Base-by-base conservation (phyloP, 176 grass and related monocot species). In the Eleusine coracana region DNA sequence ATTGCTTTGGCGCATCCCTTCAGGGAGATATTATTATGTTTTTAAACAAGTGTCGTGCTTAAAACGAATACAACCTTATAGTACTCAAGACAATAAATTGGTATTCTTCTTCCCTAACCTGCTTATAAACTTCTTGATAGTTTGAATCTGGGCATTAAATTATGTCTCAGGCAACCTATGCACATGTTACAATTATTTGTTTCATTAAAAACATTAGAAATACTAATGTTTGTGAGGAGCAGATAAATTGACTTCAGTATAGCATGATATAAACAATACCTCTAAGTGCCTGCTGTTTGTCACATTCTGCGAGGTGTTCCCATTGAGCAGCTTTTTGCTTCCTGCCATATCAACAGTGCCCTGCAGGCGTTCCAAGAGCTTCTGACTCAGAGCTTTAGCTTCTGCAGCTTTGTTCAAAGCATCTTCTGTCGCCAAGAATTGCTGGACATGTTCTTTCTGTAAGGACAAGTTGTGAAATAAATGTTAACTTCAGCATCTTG, bases 361-460 rank as follows among this genome's bases (percentile, higher is more conserved):
- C 87, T 93, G 89, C 56, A 96, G 72, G 31, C 96, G 92, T 82
- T 95, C 88, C 86, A 95, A 75, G 76, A 98, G 92, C 77, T 95
- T 98, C 86, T 98, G 93, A 82, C 89, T 93, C 45, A 93, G 77
- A 80, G 83, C 76, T 84, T 98, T 98, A 77, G 96, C 91, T 93
- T 98, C 96, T 68, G 96, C 93, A 80, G 96, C 93, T 86, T 98
- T 98, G 67, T 98, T 98, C 82, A 92, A 88, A 86, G 96, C 96
- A 93, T 98, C 96, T 90, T 98, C 96, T 23, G 93, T 96, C 69
- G 93, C 96, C 73, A 98, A 92, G 90, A 98, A 98, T 68, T 98
- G 96, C 52, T 98, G 96, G 21, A 98, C 96, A 83, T 98, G 96
- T 78, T 94, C 96, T 92, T 98, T 98, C 96, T 98, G 87, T 63